Base-by-base conservation (phyloP, 2,329 filamentous ascomycete species). In the Aspergillus transmontanensis region DNA sequence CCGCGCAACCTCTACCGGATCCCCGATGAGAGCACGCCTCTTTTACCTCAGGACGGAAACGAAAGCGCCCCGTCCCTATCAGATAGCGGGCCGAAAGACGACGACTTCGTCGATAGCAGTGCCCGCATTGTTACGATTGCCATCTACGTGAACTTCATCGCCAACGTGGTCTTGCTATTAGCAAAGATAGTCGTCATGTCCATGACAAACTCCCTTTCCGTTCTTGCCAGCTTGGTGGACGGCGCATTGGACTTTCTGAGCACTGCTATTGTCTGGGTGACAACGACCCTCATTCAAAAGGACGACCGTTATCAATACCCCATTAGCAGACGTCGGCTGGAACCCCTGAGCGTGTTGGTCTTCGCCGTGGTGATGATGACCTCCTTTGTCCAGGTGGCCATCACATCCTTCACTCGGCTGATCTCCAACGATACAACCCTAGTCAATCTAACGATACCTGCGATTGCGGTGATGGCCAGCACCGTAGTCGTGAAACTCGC, bases 1-100 rank as follows among this genome's bases (percentile, higher is more conserved):
- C 92, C 93, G 1, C 92, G 91, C 74, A 92, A 94, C 71, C 87
- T 97, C 59, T 97, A 96, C 77, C 92, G 91, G 45, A 85, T 88
- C 53, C 79, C 79, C 30, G 73, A 78, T 36, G 80, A 76, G 59
- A 70, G 63, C 48, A 64, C 72, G 5, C 69, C 69, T 2, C 70
- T 75, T 6, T 55, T 77, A 57, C 64, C 73, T 12, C 53, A 62
- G 6, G 36, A 66, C 1, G 57, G 86, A 19, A 88, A 89, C 21
- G 90, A 93, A 73, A 86, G 86, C 54, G 85, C 88, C 1, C 88
- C 64, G 73, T 78, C 28, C 79, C 83, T 26, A 7, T 81, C 81
- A 4, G 82, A 83, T 14, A 79, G 83, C 12, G 80, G 82, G 23
- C 76, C 80, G 4, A 77, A 82, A 4, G 65, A 71, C 1, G 68